Conservation (phyloP, 345 rosid species). For the Eucalyptus caleyi region DNA sequence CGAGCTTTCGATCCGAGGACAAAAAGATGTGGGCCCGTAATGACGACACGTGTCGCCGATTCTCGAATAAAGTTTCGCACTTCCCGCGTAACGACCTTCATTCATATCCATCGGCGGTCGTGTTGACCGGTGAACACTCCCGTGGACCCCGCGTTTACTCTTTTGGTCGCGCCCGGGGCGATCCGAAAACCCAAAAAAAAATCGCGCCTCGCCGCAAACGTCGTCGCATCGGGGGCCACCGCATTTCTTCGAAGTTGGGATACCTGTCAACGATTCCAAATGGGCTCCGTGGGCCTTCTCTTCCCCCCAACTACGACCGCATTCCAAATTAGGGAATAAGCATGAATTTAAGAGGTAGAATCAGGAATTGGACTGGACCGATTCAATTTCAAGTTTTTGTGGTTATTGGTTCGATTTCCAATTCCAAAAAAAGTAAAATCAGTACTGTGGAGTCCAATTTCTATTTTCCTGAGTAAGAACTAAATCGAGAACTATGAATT, state of each 20-base stretch:
- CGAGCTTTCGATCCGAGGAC: background rate
- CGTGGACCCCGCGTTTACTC: background rate
- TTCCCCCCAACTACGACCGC: too few relatives aligned
- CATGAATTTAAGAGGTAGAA: background rate
- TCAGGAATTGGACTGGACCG: background rate
- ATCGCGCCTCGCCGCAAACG: background rate
- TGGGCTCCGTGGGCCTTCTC: background rate
- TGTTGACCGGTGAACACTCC: background rate
- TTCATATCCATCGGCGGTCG: background rate
- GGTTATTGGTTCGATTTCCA: too few relatives aligned
- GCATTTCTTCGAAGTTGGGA: background rate
- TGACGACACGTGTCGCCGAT: background rate
- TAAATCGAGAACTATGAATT: too few relatives aligned
- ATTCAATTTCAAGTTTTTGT: too few relatives aligned
- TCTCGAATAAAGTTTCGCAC: background rate
- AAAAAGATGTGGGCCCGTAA: background rate
- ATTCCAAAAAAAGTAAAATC: too few relatives aligned
- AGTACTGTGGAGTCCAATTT: background rate
- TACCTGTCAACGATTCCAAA: background rate
- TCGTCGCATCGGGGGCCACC: background rate
- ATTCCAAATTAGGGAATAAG: background rate
- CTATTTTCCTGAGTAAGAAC: background rate
- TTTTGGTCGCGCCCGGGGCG: background rate
- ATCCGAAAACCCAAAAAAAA: background rate
- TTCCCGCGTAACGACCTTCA: background rate